Evolutionary conservation across 2,329 filamentous ascomycete genomes (phyloP).

Genomic region (Aspergillus ochraceus): DNA sequence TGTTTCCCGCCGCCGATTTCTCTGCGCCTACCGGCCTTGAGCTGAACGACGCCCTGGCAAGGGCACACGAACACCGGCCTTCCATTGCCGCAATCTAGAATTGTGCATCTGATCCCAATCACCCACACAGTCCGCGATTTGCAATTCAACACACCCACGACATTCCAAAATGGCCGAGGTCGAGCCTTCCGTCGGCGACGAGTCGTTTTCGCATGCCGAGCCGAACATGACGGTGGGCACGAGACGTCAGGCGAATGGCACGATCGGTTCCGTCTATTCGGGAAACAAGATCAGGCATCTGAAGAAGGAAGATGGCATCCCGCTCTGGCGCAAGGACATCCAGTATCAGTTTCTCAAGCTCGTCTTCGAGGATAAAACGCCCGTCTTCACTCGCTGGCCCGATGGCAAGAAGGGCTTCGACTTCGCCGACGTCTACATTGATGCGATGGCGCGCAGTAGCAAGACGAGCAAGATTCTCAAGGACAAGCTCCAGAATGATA

Average conservation of each 20-base stretch:
- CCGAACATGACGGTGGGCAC: conserved; percentile 49
- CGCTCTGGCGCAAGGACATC: conserved; percentile 67
- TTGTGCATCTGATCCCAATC: not conserved
- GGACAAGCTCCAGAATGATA: conserved; percentile 91
- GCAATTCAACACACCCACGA: not conserved
- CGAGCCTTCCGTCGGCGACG: conserved; percentile 34
- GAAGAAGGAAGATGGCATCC: conserved; percentile 67
- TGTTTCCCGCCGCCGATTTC: conserved; percentile 2
- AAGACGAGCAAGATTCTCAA: conserved; percentile 98
- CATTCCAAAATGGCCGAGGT: conserved; percentile 35
- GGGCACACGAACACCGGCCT: not conserved
- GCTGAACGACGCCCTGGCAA: not conserved
- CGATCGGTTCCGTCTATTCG: conserved; percentile 66
- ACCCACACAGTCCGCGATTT: not conserved
- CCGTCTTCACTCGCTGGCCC: conserved; percentile 88
- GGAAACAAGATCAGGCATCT: conserved; percentile 67
- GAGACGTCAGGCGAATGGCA: conserved; percentile 63
- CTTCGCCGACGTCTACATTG: conserved; percentile 96
- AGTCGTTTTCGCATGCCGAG: conserved; percentile 38
- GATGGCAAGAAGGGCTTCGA: conserved; percentile 71
- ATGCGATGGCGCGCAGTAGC: conserved; percentile 97
- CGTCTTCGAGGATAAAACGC: conserved; percentile 61
- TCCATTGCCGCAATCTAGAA: not conserved
- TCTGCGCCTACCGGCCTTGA: not conserved
- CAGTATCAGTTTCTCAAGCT: conserved; percentile 64